Base-by-base conservation (phyloP, 441 rosid genomes). In the Mallotus japonicus region DNA sequence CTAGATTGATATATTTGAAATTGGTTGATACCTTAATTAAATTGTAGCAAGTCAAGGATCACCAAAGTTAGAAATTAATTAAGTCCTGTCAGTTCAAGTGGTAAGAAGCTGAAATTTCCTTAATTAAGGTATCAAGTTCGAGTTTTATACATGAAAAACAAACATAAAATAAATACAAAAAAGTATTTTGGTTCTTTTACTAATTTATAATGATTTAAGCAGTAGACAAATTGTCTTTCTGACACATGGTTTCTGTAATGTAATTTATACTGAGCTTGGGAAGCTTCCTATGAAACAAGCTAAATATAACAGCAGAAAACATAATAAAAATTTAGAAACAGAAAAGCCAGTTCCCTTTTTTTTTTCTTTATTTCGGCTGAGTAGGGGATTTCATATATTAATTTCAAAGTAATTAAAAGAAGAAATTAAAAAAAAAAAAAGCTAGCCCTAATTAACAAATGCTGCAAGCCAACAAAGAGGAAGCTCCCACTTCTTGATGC, bases 401-500 rank as follows among this genome's bases (percentile, higher is more conserved):
- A 69, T 19, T 55, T 58, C 1, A 11, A 58, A 56, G 51, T 70
- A 59, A 62, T 34, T 32, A 2, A 8, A 34, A 34, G 22, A 24
- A 16, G 20, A 72, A 13, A 42, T 8, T 3, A 37, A 37, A 37
- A 37, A 37, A 37, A 37, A 37, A 37, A 37, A 28, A 28, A 28
- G 32, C 9, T 44, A 34, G 56, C 51, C 55, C 72, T 74, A 50
- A 59, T 72, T 68, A 71, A 67, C 69, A 65, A 53, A 75, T 58
- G 34, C 78, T 58, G 75, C 76, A 72, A 67, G 70, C 72, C 72
- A 71, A 70, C 78, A 77, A 57, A 77, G 75, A 76, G 70, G 76
- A 82, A 75, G 81, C 83, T 75, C 85, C 81, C 78, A 69, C 67
- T 75, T 75, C 75, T 59, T 79, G 79, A 64, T 74, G 75, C 84